A percentile compares a stretch with the other conserved stretches of the same genome.
phyloP scores from a whole-genome alignment of 2,329 filamentous ascomycete species.

The Colletotrichum acutatum region DNA sequence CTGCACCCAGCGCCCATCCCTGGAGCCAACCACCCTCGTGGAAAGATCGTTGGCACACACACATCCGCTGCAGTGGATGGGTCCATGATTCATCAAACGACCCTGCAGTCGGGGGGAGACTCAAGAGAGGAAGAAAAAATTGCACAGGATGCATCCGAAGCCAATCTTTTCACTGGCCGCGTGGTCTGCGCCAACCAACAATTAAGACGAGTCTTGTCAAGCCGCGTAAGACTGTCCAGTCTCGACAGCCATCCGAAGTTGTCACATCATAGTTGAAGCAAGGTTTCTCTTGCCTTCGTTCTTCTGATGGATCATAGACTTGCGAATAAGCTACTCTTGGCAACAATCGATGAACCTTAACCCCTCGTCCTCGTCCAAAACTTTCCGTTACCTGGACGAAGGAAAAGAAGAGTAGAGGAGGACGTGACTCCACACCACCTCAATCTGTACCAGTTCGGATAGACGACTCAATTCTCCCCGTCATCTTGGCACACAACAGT shows the following conservation, averaged over 20 bases:
- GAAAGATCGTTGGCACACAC: constrained; percentile 29
- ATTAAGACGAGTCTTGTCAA: not conserved
- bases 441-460: not conserved
- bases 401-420: not conserved
- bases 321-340: constrained; percentile 33
- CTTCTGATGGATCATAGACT: not conserved
- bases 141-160: not conserved
- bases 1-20: constrained; percentile 13
- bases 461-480: constrained; percentile 24
- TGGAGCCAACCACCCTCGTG: constrained; percentile 27
- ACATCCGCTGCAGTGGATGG: constrained; percentile 16
- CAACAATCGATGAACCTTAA: constrained; percentile 1
- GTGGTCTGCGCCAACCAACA: not conserved
- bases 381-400: not conserved
- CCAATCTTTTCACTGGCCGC: not conserved
- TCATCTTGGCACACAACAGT: constrained; percentile 26
- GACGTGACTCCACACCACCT: constrained; percentile 7
- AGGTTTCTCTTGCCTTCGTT: not conserved
- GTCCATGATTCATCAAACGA: constrained; percentile 32
- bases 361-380: constrained; percentile 18
- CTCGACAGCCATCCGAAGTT: constrained; percentile 1
- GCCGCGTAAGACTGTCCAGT: not conserved
- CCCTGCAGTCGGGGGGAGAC: not conserved
- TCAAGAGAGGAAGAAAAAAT: constrained; percentile 2
- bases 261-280: not conserved